Base-by-base conservation (phyloP, 257 asterid genomes). In the Paraleonurus japonicus region DNA sequence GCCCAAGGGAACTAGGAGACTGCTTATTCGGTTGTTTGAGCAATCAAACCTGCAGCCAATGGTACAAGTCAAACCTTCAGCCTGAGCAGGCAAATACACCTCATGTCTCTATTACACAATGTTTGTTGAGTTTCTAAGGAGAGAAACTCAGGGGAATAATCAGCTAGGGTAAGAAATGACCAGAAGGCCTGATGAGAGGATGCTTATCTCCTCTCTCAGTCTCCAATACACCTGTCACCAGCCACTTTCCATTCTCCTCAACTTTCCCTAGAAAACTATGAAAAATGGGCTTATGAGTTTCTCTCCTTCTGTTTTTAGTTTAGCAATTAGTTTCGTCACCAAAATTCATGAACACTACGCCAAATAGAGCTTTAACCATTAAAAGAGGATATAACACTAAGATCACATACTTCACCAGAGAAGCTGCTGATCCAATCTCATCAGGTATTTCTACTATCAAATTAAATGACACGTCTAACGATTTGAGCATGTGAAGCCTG, bases 401-500 rank as follows among this genome's bases (percentile, higher is more conserved):
- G 65, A 51, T 11, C 67, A 79, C 96, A 3, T 83, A 95, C 98
- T 95, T 95, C 81, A 95, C 93, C 75, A 95, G 85, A 61, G 98
- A 79, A 70, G 82, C 80, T 2, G 84, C 96, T 12, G 92, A 80
- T 32, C 98, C 98, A 22, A 95, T 88, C 79, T 88, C 96, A 69
- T 84, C 87, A 12, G 99, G 99, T 41, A 95, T 80, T 50, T 74
- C 83, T 80, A 33, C 75, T 30, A 95, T 80, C 35, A 78, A 82
- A 75, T 95, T 95, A 80, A 74, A 83, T 1, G 99, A 89, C 70
- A 92, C 85, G 59, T 91, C 98, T 54, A 94, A 57, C 5, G 90
- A 86, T 71, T 91, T 94, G 30, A 94, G 92, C 88, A 80, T 57
- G 33, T 81, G 89, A 76, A 95, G 88, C 90, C 99, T 95, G 88